A percentile compares a stretch with the other conserved stretches of the same genome.
Evolutionary conservation across 2,329 filamentous ascomycete species (phyloP).

Genomic region (Thielaviopsis ethacetica): DNA sequence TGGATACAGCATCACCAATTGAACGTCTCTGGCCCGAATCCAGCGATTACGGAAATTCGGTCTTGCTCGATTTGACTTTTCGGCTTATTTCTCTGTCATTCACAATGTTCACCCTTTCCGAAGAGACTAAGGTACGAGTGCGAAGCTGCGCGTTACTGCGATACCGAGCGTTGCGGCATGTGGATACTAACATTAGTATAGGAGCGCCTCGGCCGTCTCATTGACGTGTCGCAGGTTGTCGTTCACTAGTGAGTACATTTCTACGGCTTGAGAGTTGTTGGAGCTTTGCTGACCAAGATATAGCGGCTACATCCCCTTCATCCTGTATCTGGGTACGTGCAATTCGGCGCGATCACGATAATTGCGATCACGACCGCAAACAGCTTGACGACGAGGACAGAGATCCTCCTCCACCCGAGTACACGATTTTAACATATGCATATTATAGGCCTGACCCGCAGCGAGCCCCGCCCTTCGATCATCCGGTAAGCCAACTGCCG

Average conservation of each 20-base stretch:
- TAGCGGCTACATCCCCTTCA: conserved; percentile 89
- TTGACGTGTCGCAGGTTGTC: conserved; percentile 82
- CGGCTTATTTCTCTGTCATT: neutral
- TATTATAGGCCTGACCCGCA: conserved; percentile 69
- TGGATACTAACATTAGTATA: conserved; percentile 22
- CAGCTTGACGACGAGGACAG: neutral
- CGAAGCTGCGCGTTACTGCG: neutral
- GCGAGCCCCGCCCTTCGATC: conserved; percentile 69
- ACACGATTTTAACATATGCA: conserved; percentile 16
- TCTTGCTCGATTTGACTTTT: neutral
- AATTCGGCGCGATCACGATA: conserved; percentile 14
- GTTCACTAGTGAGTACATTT: conserved; percentile 69
- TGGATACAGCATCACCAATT: neutral
- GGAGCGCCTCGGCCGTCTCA: conserved; percentile 96
- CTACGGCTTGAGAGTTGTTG: neutral
- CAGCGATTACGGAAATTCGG: neutral
- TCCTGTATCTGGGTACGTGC: conserved; percentile 77
- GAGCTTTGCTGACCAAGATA: neutral
- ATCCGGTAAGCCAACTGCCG: conserved; percentile 30
- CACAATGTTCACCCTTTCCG: conserved; percentile 55
- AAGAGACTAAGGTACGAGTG: conserved; percentile 76
- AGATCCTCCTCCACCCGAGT: neutral
- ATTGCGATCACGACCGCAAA: neutral
- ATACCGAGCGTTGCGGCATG: neutral
- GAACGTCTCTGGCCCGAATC: neutral